phyloP scores from a whole-genome alignment of 352 stramenopile genomes.

The Phytophthora cryptogea region DNA sequence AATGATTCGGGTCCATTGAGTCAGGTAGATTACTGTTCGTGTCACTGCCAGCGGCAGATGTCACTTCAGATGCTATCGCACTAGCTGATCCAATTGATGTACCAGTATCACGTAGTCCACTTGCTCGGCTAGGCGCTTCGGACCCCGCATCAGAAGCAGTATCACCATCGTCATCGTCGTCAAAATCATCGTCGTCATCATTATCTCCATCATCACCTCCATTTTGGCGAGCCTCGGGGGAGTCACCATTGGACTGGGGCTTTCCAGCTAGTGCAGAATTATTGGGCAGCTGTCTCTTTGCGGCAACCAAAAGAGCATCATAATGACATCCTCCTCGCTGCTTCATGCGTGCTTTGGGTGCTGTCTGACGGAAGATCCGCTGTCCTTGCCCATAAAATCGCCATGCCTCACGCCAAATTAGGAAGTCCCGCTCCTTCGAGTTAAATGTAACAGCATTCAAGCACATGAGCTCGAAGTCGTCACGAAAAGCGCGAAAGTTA shows the following conservation, averaged over 20 bases:
- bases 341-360: conserved; percentile 79
- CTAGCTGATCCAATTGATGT: conserved; percentile 9
- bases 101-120: conserved; percentile 24
- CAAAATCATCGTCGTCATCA: conserved; percentile 36
- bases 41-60: conserved; percentile 16
- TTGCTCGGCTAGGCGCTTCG: conserved; percentile 17
- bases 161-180: conserved; percentile 35
- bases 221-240: conserved; percentile 34
- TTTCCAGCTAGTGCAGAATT: conserved; percentile 70
- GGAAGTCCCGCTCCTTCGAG: conserved; percentile 82
- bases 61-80: conserved; percentile 6
- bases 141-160: conserved; percentile 32
- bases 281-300: conserved; percentile 80
- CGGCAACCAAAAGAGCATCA: conserved; percentile 69
- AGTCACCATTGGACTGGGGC: conserved; percentile 40
- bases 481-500: conserved; percentile 80
- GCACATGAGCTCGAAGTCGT: conserved; percentile 96
- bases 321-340: conserved; percentile 73
- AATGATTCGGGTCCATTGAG: conserved; percentile 7
- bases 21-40: conserved; percentile 22
- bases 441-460: conserved; percentile 97
- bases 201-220: conserved; percentile 36
- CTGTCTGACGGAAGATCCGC: conserved; percentile 70
- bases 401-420: conserved; percentile 94
- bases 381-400: conserved; percentile 90